These are phyloP conservation scores for Podila minutissima DNA, from an alignment of 192 early-diverging fungal species.

Conservation along the genomic window DNA sequence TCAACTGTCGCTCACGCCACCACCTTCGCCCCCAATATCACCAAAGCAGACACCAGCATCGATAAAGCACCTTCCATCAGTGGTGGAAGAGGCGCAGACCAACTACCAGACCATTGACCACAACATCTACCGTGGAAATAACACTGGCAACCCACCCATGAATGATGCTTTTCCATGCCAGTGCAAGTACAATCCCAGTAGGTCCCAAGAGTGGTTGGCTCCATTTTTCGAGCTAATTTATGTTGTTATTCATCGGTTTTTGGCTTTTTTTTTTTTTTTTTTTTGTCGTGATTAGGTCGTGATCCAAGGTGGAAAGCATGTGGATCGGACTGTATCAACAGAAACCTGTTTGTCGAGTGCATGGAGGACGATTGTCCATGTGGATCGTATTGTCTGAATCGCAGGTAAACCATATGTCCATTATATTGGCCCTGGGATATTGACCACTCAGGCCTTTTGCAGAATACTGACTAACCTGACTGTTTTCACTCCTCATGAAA, in stretches of 20 bases:
- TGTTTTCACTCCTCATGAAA: neutral
- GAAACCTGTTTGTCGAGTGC: slow-evolving; percentile 92
- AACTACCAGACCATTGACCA: slow-evolving; percentile 73
- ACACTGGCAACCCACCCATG: slow-evolving; percentile 71
- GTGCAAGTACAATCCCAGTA: slow-evolving; percentile 77
- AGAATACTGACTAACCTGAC: neutral
- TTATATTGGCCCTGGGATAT: no score
- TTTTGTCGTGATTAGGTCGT: slow-evolving; percentile 37
- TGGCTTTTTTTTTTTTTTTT: neutral
- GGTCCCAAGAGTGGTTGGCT: slow-evolving; percentile 5
- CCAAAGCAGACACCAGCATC: slow-evolving; percentile 31
- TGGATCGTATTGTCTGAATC: slow-evolving; percentile 89
- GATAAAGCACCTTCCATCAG: slow-evolving; percentile 43
- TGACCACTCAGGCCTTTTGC: no score
- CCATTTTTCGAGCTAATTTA: neutral
- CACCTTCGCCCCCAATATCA: slow-evolving; percentile 14
- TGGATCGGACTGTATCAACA: slow-evolving; percentile 95
- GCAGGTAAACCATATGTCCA: slow-evolving; percentile 57
- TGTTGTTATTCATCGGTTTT: neutral
- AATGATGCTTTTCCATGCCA: slow-evolving; percentile 83
- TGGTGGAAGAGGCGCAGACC: slow-evolving; percentile 62
- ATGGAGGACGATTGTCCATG: slow-evolving; percentile 87
- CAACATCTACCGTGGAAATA: slow-evolving; percentile 78
- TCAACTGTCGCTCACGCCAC: neutral
- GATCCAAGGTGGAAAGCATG: slow-evolving; percentile 75